Evolutionary conservation across 2,329 filamentous ascomycete species (phyloP).

Genomic region (Hymenoscyphus repandus): DNA sequence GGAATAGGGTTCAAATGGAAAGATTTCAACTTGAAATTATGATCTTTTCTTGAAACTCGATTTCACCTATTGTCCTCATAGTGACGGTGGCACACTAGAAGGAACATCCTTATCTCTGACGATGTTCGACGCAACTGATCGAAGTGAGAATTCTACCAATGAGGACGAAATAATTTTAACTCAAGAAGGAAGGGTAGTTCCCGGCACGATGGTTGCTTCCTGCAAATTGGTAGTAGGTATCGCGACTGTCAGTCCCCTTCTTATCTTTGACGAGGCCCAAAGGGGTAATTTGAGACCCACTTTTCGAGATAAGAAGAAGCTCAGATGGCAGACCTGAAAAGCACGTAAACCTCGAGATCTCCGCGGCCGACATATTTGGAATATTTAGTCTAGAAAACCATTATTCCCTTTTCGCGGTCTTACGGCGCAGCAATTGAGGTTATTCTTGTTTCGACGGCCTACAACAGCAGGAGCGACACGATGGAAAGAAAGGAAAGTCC

Average conservation of each 20-base stretch:
- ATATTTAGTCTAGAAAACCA: background rate
- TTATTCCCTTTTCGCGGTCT: background rate
- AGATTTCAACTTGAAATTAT: too few relatives aligned
- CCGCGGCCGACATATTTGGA: conserved; percentile 1
- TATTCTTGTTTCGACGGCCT: too few relatives aligned
- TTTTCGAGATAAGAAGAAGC: background rate
- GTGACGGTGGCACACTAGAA: background rate
- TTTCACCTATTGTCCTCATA: too few relatives aligned
- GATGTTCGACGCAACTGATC: background rate
- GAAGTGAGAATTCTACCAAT: background rate
- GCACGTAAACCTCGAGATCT: conserved; percentile 5
- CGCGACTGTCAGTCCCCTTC: too few relatives aligned
- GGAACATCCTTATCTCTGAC: background rate
- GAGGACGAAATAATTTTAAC: background rate
- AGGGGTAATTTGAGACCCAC: conserved; percentile 1
- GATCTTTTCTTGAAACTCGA: too few relatives aligned
- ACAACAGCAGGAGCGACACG: too few relatives aligned
- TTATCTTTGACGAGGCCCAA: conserved; percentile 8
- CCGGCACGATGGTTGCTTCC: background rate
- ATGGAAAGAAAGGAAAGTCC: too few relatives aligned
- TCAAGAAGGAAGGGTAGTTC: background rate
- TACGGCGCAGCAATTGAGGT: background rate
- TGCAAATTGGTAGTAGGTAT: background rate
- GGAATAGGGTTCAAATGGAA: too few relatives aligned
- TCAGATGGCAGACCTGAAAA: background rate